Percentiles rank a stretch among this genome's conserved stretches.
Evolutionary conservation across 441 rosid genomes (phyloP).

Genomic region (Bruguiera hainesii): DNA sequence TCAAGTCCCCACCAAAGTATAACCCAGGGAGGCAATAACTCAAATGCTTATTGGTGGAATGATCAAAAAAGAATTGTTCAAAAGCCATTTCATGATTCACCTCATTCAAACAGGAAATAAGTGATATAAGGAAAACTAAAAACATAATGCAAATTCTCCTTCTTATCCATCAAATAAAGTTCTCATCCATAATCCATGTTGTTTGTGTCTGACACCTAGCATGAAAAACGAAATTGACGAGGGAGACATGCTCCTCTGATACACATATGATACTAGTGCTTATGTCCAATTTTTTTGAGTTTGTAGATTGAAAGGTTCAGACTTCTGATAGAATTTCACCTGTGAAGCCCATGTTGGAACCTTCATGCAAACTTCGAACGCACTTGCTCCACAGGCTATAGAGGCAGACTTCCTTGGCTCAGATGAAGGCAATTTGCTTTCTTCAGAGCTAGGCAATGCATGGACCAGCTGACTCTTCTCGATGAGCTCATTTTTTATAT

Average conservation of each 20-base stretch:
- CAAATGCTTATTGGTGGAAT: too few species aligned
- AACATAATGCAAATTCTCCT: not conserved
- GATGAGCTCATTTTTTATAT: slow-evolving; percentile 82
- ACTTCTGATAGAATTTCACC: slow-evolving; percentile 39
- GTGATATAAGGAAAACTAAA: too few species aligned
- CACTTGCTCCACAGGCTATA: slow-evolving; percentile 92
- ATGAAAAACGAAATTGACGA: not conserved
- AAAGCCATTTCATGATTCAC: too few species aligned
- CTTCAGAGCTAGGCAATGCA: slow-evolving; percentile 55
- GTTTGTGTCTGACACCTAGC: not conserved
- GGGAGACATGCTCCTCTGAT: too few species aligned
- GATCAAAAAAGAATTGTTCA: too few species aligned
- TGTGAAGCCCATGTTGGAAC: slow-evolving; percentile 98
- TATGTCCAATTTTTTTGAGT: too few species aligned
- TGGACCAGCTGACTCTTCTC: slow-evolving; percentile 78
- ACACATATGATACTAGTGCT: too few species aligned
- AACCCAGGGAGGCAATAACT: too few species aligned
- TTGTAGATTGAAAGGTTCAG: slow-evolving; percentile 5
- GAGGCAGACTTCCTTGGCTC: slow-evolving; percentile 92
- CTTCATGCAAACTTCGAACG: slow-evolving; percentile 87
- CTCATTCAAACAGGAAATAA: too few species aligned
- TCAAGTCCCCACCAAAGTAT: too few species aligned
- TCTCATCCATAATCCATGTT: not conserved
- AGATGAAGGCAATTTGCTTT: slow-evolving; percentile 42
- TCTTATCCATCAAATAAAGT: not conserved